Evolutionary conservation across 2,329 filamentous ascomycete genomes (phyloP), one percentile per base, ranked within the genome.

Genomic region (Phoma herbarum): DNA sequence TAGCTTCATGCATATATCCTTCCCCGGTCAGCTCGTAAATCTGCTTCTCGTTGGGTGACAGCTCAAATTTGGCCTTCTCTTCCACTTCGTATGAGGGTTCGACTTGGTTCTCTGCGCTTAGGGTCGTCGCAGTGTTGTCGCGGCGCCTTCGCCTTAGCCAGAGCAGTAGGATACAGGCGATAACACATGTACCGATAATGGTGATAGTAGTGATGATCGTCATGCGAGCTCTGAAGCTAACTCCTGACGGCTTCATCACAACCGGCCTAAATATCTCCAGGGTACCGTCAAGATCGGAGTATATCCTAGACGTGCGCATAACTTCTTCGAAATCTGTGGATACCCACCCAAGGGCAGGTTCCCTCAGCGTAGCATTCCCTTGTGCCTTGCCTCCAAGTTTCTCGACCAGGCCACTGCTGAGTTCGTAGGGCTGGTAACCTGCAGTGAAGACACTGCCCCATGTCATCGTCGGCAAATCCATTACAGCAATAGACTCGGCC

Each of bases 371-470:
- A 31, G 53, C 53, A 12, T 50, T 50, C 5, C 61, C 61, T 31
- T 57, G 48, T n/a, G 61, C 39, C 18, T 56, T 56, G 9, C 61
- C 63, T 11, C 58, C 59, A 8, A 66, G 41, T 43, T 54, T 61
- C 7, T 56, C 44, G 5, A 61, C 31, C 18, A 66, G 35, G 8
- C 11, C 31, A 10, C 47, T 56, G 42, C 54, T 51, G 16, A 43
- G 31, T 54, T 65, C 49, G 26, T 51, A 41, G 39, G 41, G 41
- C 22, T n/a, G n/a, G n/a, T 52, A 37, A 26, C 18, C 41, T n/a
- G 29, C 29, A 37, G 41, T 31, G 53, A 58, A 68, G 14, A 67
- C 52, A 35, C 61, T 64, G 20, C 67, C 61, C 66, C 65, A 67
- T 12, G 28, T 53, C 44, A 64, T 41, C 2, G 59, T 61, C 9